Conservation (phyloP, 495 filamentous ascomycete species). For the Astrothelium subdiscretum region DNA sequence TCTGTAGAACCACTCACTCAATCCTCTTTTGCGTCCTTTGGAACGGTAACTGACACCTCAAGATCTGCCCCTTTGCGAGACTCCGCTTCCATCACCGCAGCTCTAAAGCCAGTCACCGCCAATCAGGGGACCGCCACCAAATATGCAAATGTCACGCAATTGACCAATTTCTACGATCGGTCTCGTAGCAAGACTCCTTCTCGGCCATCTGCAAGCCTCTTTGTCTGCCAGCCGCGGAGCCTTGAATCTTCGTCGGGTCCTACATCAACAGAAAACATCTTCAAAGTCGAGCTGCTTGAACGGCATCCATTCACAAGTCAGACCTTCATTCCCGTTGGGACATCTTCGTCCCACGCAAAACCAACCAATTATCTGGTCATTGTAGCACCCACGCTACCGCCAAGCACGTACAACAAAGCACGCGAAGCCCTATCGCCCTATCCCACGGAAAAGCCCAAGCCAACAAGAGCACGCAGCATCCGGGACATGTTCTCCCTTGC, state of each 20-base stretch:
- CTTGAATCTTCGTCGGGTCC: slow-evolving; percentile 21
- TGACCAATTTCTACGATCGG: slow-evolving; percentile 53
- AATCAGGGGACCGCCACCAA: slow-evolving; percentile 88
- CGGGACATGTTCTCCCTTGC: slow-evolving; percentile 24
- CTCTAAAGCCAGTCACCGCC: slow-evolving; percentile 39
- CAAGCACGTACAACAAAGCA: slow-evolving; percentile 7
- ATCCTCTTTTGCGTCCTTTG: slow-evolving; percentile 64
- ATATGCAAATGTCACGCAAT: slow-evolving; percentile 63
- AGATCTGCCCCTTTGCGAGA: slow-evolving; percentile 5
- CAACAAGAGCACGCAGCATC: slow-evolving; percentile 10
- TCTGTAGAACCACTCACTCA: slow-evolving; percentile 47
- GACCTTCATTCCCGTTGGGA: slow-evolving; percentile 73
- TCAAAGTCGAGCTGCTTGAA: slow-evolving; percentile 69
- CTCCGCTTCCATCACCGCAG: slow-evolving; percentile 29
- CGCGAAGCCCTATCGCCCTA: slow-evolving; percentile 31
- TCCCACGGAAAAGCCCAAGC: slow-evolving; percentile 21
- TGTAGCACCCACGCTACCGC: slow-evolving; percentile 59
- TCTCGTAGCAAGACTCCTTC: slow-evolving; percentile 53
- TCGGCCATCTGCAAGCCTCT: slow-evolving; percentile 68
- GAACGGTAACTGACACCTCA: slow-evolving; percentile 68
- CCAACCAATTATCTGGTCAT: slow-evolving; percentile 61
- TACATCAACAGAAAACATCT: slow-evolving; percentile 28
- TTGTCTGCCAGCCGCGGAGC: slow-evolving; percentile 65
- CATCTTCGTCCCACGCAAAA: slow-evolving; percentile 5
- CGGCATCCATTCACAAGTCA: slow-evolving; percentile 90